These are phyloP conservation scores for Aspergillus sojae DNA, from an alignment of 2,329 filamentous ascomycete species.

Conservation along the genomic window DNA sequence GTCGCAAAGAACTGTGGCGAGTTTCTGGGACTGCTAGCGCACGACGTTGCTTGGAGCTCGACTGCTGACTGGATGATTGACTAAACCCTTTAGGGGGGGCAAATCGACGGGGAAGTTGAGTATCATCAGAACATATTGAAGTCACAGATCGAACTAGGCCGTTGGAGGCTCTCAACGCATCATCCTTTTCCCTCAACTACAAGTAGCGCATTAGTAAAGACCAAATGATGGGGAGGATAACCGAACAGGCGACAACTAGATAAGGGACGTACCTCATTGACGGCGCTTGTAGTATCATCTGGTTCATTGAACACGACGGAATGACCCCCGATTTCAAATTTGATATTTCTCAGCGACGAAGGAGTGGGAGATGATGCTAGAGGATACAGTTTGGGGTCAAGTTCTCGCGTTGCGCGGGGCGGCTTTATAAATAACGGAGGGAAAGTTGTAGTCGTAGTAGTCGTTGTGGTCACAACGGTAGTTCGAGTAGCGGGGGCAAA, in stretches of 20 bases:
- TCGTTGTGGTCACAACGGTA: slow-evolving; percentile 82
- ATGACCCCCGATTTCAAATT: slow-evolving; percentile 68
- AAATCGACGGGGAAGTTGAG: slow-evolving; percentile 31
- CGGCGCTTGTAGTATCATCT: slow-evolving; percentile 56
- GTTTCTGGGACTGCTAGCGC: slow-evolving; percentile 58
- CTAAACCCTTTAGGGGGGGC: slow-evolving; percentile 25
- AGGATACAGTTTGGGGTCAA: slow-evolving; percentile 89
- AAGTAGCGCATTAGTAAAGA: slow-evolving; percentile 14
- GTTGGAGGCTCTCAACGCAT: slow-evolving; percentile 49
- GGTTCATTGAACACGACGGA: slow-evolving; percentile 66
- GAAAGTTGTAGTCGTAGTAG: slow-evolving; percentile 78
- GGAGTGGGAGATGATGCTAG: slow-evolving; percentile 83
- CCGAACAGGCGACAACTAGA: slow-evolving; percentile 13
- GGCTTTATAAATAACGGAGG: slow-evolving; percentile 81
- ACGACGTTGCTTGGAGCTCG: slow-evolving; percentile 46
- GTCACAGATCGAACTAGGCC: slow-evolving; percentile 51
- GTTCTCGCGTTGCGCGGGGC: slow-evolving; percentile 67
- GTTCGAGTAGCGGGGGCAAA: slow-evolving; percentile 66
- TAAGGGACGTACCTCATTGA: slow-evolving; percentile 54
- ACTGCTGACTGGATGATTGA: slow-evolving; percentile 26
- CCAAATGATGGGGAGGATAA: too few species aligned
- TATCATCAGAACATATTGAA: slow-evolving; percentile 45
- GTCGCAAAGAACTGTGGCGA: slow-evolving; percentile 47
- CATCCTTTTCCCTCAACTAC: slow-evolving; percentile 49
- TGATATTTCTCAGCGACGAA: slow-evolving; percentile 73